Base-by-base conservation (phyloP, 2,329 filamentous ascomycete genomes). In the Thermomyces lanuginosus region DNA sequence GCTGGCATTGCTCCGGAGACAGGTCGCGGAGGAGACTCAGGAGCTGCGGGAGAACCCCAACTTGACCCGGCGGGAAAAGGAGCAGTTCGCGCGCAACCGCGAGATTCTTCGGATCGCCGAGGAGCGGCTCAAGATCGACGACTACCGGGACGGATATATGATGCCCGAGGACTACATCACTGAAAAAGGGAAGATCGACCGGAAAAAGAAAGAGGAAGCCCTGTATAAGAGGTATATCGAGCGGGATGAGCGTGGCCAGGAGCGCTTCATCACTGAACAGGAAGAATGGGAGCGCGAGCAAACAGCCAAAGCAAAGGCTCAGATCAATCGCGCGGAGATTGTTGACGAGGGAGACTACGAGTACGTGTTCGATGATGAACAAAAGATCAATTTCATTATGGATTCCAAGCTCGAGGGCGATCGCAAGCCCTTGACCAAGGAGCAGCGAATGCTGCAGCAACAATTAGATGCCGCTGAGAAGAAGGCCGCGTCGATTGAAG, bases 251-350 rank as follows among this genome's bases (percentile, higher is more conserved):
- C 76, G 76, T 41, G 84, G 84, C 4, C 75, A 89, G 37, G 86
- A 93, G 48, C 76, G 76, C 41, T 91, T 82, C 41, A 71, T 92
- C 31, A 92, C 83, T 0, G 89, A 98, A 49, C 79, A 92, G 36
- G 84, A 98, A 35, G 80, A 92, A 45, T 98, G 86, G 86, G 89
- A 98, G 49, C 62, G 72, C 31, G 86, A 95, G 46, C 86, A 95
- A 55, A 69, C 77, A 1, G 66, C 74, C 30, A 91, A 91, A 50
- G 84, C 82, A 4, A 89, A 86, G 48, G 74, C 81, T 1, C 83
- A 92, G 48, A 82, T 92, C 32, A 66, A 71, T 38, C 70, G 72
- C 28, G 59, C 72, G 0, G 81, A 91, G 45, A 66, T 75, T 18
- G 72, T 78, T 8, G 74, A 84, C 27, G 74, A 83, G 37, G 74